Base-by-base conservation (phyloP, 2,329 filamentous ascomycete genomes). In the Botrytis medusae region DNA sequence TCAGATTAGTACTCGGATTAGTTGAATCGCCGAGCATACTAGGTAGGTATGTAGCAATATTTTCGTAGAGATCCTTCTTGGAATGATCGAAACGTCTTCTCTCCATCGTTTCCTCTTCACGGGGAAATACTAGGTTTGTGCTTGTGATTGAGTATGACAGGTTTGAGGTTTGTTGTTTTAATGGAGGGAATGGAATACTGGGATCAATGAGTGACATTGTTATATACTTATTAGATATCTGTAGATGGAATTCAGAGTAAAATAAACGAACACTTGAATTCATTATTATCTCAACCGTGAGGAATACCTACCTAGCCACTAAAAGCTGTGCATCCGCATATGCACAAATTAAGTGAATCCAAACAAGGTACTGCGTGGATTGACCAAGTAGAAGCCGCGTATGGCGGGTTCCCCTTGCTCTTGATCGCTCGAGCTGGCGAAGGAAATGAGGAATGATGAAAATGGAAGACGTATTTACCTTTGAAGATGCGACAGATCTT, bases 381-480 rank as follows among this genome's bases (percentile, higher is more conserved):
- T 48, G 62, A 65, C 20, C 62, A 48, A 65, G 42, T 9, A 34
- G 42, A 34, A 48, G 29, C 44, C 29, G 18, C 42, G 62, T 65
- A 29, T 64, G 29, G 25, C 25, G 37, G 18, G 62, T 18, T 29
- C n/a, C 42, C 62, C 62, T 64, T 64, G 42, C 42, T 46, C n/a
- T 4, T 44, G 18, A 64, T 40, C 5, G 51, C n/a, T 46, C 3
- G 18, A 29, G 42, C 42, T 64, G 20, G 42, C n/a, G 62, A 46
- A 16, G 18, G 62, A 64, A 64, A 64, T 64, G 42, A 64, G 42
- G 62, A 46, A 22, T 46, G 40, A 64, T 46, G 61, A 22, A 63
- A 44, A 22, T 44, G 40, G 61, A 42, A 62, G 40, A 32, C 61
- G 18, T n/a, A n/a, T 29, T n/a, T n/a, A 29, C 25, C 37, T n/a